Base-by-base conservation (phyloP, 306 rosid genomes). In the Lathyrus tuberosus region DNA sequence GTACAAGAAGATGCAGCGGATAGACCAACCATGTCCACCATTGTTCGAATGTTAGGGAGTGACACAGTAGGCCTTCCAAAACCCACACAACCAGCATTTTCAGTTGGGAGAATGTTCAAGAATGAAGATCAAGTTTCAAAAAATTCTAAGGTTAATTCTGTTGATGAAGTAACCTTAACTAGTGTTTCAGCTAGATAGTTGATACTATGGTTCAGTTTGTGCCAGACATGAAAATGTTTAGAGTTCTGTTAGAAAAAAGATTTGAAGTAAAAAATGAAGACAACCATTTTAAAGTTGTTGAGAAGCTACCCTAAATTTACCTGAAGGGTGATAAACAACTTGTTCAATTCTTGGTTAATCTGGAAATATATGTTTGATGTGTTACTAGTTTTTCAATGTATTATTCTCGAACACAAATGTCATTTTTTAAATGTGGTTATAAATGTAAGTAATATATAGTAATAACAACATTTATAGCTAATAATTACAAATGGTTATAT, bases 1-100 rank as follows among this genome's bases (percentile, higher is more conserved):
- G 83, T 81, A 11, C 86, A 86, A 40, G 77, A 83, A 57, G 85
- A 77, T 30, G 82, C 87, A 38, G 60, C 15, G 8, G 71, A 82
- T 30, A 76, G 85, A 28, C 85, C 85, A 57, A 72, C 81, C 1
- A 86, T 81, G 83, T 73, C 86, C 2, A 5, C 37, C 10, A 73
- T 86, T 30, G 76, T 78, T 6, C 75, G 48, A 4, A 74, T 73
- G 72, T 35, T 86, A 10, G 86, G 56, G 1, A 79, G 75, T 47
- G 82, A 76, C 20, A 33, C 65, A 22, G 40, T 37, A 15, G 42
- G 17, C 9, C 84, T 84, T 71, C 83, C 85, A 5, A 49, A 48
- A 8, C 91, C 86, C 8, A 77, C 35, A 1, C 60, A 69, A 0
- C 86, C 85, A 4, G 84, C 80, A 48, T 77, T 79, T 69, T 78